These are phyloP conservation scores for Neonectria hederae DNA, from an alignment of 2,329 filamentous ascomycete species.

Conservation along the genomic window DNA sequence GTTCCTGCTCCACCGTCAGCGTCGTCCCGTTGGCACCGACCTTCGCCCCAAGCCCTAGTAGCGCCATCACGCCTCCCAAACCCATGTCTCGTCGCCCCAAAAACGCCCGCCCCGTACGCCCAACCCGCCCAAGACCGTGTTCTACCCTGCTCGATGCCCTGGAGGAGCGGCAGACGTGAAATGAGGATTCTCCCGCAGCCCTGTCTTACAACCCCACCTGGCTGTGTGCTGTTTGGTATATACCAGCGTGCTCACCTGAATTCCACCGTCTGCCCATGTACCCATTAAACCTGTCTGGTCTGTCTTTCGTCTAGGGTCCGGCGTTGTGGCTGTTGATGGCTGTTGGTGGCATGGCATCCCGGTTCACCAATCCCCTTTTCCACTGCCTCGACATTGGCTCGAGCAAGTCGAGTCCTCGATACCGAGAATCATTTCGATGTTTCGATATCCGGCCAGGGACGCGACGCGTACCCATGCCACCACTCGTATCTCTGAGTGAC, in stretches of 20 bases:
- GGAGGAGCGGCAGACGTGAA: constrained; percentile 31
- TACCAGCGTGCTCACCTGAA: constrained; percentile 18
- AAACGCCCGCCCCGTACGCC: neutral
- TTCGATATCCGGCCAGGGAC: neutral
- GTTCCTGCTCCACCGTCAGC: constrained; percentile 3
- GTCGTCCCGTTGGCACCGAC: constrained; percentile 2
- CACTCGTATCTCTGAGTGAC: neutral
- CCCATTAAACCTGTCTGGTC: constrained; percentile 29
- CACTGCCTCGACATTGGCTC: constrained; percentile 7
- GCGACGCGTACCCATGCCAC: constrained; percentile 17
- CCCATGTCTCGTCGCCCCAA: constrained; percentile 11
- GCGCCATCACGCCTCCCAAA: constrained; percentile 14
- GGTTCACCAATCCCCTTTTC: constrained; percentile 26
- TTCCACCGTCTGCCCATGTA: constrained; percentile 18
- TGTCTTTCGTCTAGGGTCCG: constrained; percentile 22
- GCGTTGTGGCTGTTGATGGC: constrained; percentile 28
- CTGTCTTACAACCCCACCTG: constrained; percentile 9
- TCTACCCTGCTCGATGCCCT: constrained; percentile 4
- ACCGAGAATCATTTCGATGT: constrained; percentile 10
- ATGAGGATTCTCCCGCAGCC: constrained; percentile 39
- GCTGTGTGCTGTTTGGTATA: constrained; percentile 22
- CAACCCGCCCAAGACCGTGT: neutral
- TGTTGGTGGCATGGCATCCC: constrained; percentile 23
- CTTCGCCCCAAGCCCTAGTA: constrained; percentile 14
- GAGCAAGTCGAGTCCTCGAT: constrained; percentile 9